Evolutionary conservation across 78 protist species (phyloP), one percentile per base, ranked within the genome.

Genomic region (Cavenderia fasciculata): DNA sequence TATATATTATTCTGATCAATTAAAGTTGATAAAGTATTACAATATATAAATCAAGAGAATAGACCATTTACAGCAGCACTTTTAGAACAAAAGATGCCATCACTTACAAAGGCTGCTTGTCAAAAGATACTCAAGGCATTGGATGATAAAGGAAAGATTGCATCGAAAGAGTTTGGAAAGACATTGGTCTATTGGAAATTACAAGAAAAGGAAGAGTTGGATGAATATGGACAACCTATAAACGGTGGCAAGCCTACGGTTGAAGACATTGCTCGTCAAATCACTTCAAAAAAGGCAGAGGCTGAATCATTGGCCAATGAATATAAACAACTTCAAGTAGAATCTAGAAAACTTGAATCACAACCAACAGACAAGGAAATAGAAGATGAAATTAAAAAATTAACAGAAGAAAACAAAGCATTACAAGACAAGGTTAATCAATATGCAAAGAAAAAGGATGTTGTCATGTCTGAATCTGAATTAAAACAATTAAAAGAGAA

Each of bases 181-280:
- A 25, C 85, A 16, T 14, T 68, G 2, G 16, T 82, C 4, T 82
- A 82, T 82, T 82, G 77, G 77, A 51, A 46, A 23, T 19, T 51
- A 10, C 89, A 65, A 34, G 49, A 27, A 49, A 65, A 61, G 7
- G 56, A 57, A 33, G 34, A 59, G 14, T 12, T 61, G 7, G 89
- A 82, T 68, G 70, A 65, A 23, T 41, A 82, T 40, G 89, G 77
- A 21, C 72, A 63, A 34, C 72, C 43, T 29, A 16, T 68, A 41
- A 56, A 36, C 5, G 49, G 0, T 33, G 65, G 19, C 18, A 47
- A 68, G 78, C 25, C 18, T 5, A 36, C 75, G 34, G 14, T 68
- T 1, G 77, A 65, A 0, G 89, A 82, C 51, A 43, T 82, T 23
- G 68, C 47, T 21, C 46, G 61, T 29, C 36, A 23, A 19, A 23